Evolutionary conservation across 768 basidiomycete species (phyloP), one percentile per base, ranked within the genome.

Genomic region (Collybiopsis luxurians): DNA sequence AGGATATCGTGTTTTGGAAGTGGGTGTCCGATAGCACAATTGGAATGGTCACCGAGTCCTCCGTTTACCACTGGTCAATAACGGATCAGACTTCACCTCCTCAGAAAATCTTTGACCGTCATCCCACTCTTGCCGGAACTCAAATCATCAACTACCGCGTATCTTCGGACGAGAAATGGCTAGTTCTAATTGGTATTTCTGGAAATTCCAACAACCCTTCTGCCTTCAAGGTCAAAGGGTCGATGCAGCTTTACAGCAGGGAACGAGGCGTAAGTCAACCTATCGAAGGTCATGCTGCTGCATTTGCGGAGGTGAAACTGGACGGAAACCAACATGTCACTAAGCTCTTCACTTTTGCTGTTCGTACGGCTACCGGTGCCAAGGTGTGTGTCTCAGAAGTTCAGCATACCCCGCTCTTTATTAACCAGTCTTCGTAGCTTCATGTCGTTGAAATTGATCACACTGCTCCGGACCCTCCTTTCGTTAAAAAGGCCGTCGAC

Each of bases 401-500:
- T 38, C 55, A 15, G 43, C 15, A 9, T 9, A 10, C 4, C 36
- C 40, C 30, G 26, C 17, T 57, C 10, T 30, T 31, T 43, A 21
- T 36, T 60, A 26, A 61, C 31, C 4, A 30, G 38, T 13, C 39
- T 55, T 59, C n/a, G 4, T 63, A 98, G 97, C 88, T 99, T 46
- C 97, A 99, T 73, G 84, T 99, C 49, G 97, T 98, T 57, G 94
- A 99, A 73, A 96, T 99, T 67, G 97, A 98, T 70, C 97, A 98
- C 73, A 82, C 87, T 58, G 89, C 92, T 10, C 87, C 93, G 4
- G 92, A 96, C 65, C 90, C 95, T 17, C 89, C 89, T 6, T 99
- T 97, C 78, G 82, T 83, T 31, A 99, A 99, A 82, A 98, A 97
- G 75, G 92, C 92, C 11, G 95, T 98, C 59, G 97, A 99, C 63